Evolutionary conservation across 176 grass and related monocot species (phyloP), one percentile per base, ranked within the genome.

Genomic region (Oryza glaberrima): DNA sequence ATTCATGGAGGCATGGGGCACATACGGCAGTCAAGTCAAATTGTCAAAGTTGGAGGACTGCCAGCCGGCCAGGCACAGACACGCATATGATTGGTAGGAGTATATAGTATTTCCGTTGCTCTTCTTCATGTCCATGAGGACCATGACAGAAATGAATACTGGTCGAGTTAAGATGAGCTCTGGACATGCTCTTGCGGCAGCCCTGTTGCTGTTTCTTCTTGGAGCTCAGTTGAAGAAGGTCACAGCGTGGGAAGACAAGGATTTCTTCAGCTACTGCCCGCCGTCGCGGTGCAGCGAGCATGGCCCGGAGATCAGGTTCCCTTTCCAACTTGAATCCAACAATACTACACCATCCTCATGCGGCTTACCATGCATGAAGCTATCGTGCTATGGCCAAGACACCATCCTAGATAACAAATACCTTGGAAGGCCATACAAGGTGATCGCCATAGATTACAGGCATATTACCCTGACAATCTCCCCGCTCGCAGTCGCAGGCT

Each of bases 281-380:
- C 65, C 75, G 4, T 26, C 79, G 2, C 7, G 26, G 19, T 92
- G 90, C 70, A 82, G 86, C 71, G 6, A 74, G 32, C 46, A 72
- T 20, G 91, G 91, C 8, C 85, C 82, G 0, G 75, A 94, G 82
- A 85, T 95, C 11, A 79, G 90, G 67, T 93, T 69, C n/a, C 90
- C 90, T 0, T 83, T 88, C 51, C 75, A 47, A 2, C 83, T 91
- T 11, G 19, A 51, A 52, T 79, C 54, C 25, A 79, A 51, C 41
- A 67, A 76, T 35, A 35, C 34, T 35, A 35, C 47, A 14, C 47
- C 82, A 2, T 8, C 72, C 32, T 64, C 32, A 46, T 93, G 90
- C 1, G 80, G 88, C 20, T 9, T 9, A 9, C 73, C 28, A 5
- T 78, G 88, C 67, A 58, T 89, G 79, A 51, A 81, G 25, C 13